phyloP scores from a whole-genome alignment of 2,329 filamentous ascomycete genomes.

The Zymoseptoria pseudotritici region DNA sequence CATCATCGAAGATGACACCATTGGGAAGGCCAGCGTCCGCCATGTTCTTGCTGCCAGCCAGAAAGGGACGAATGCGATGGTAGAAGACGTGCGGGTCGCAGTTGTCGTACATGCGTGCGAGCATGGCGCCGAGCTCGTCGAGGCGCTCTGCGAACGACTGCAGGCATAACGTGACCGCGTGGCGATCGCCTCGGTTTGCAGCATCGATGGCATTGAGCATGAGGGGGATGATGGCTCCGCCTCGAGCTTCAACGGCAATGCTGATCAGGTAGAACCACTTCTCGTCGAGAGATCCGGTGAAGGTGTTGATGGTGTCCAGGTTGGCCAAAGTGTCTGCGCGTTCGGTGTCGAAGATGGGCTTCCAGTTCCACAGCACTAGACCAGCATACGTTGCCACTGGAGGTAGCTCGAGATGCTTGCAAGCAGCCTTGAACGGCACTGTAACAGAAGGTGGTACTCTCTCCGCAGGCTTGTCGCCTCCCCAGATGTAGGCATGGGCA shows the following conservation, averaged over 20 bases:
- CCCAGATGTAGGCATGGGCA: slow-evolving; percentile 84
- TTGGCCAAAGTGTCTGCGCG: slow-evolving; percentile 78
- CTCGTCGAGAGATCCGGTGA: slow-evolving; percentile 90
- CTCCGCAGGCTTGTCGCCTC: slow-evolving; percentile 63
- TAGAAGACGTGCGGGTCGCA: slow-evolving; percentile 96
- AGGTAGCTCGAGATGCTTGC: slow-evolving; percentile 66
- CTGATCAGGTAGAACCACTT: slow-evolving; percentile 98
- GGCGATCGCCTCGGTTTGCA: slow-evolving; percentile 60
- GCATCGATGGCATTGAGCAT: slow-evolving; percentile 85
- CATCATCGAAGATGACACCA: slow-evolving; percentile 79
- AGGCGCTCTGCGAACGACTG: slow-evolving; percentile 76
- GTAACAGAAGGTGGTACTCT: slow-evolving; percentile 73
- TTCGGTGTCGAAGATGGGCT: slow-evolving; percentile 79
- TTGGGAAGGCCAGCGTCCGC: slow-evolving; percentile 80
- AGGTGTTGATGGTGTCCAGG: slow-evolving; percentile 77
- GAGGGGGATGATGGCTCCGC: slow-evolving; percentile 75
- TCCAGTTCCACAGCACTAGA: slow-evolving; percentile 93
- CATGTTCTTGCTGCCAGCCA: slow-evolving; percentile 98
- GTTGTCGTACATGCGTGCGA: slow-evolving; percentile 88
- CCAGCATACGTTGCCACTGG: slow-evolving; percentile 92
- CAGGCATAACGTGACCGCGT: slow-evolving; percentile 70
- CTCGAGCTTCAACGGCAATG: slow-evolving; percentile 88
- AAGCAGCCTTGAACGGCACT: slow-evolving; percentile 71
- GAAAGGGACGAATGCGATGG: slow-evolving; percentile 87
- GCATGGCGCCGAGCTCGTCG: slow-evolving; percentile 70